A percentile compares a stretch with the other conserved stretches of the same genome.
Evolutionary conservation across 805 yeast genomes (phyloP).

Genomic region (Hanseniaspora jakobsenii): DNA sequence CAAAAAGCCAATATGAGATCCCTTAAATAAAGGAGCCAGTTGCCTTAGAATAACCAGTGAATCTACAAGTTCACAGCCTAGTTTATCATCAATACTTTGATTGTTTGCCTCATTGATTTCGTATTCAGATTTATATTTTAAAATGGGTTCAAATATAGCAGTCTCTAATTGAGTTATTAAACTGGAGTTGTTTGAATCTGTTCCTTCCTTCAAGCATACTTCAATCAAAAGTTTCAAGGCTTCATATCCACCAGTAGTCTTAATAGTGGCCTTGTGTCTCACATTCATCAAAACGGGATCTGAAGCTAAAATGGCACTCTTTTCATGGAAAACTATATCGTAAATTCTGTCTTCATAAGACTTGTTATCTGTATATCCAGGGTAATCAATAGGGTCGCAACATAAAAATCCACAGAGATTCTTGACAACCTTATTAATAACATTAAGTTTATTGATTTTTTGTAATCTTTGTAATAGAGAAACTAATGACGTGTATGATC

Average conservation of each 20-base stretch:
- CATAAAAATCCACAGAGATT: slow-evolving; percentile 87
- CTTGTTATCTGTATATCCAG: slow-evolving; percentile 67
- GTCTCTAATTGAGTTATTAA: slow-evolving; percentile 54
- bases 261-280: slow-evolving; percentile 61
- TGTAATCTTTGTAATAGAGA: slow-evolving; percentile 50
- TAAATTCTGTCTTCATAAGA: slow-evolving; percentile 44
- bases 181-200: neutral
- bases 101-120: slow-evolving; percentile 24
- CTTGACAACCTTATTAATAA: slow-evolving; percentile 78
- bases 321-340: slow-evolving; percentile 70
- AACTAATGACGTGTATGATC: slow-evolving; percentile 61
- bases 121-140: slow-evolving; percentile 27
- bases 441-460: slow-evolving; percentile 47
- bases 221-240: slow-evolving; percentile 41
- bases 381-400: slow-evolving; percentile 91
- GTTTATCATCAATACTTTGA: slow-evolving; percentile 31
- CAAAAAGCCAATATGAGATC: slow-evolving; percentile 31
- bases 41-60: slow-evolving; percentile 73
- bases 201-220: no score
- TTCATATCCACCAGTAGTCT: slow-evolving; percentile 71
- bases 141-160: slow-evolving; percentile 56
- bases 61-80: slow-evolving; percentile 76
- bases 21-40: slow-evolving; percentile 39
- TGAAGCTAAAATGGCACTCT: slow-evolving; percentile 48
- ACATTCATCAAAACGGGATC: slow-evolving; percentile 49